Evolutionary conservation across 2,329 filamentous ascomycete species (phyloP).

Genomic region (Aspergillus flavus): DNA sequence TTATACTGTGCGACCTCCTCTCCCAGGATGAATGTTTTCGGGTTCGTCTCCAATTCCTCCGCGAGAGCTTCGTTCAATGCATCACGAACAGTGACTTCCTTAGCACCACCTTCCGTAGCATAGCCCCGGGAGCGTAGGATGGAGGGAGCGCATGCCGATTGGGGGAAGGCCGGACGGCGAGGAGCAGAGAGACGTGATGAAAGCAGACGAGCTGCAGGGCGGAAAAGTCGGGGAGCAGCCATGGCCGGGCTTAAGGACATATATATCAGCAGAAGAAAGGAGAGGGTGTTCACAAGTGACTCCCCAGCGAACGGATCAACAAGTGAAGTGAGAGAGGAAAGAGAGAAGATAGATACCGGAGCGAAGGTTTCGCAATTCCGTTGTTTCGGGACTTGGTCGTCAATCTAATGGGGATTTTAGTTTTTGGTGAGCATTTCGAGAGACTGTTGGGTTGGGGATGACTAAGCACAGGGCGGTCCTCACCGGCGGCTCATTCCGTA

Average conservation of each 20-base stretch:
- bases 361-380: slow-evolving; percentile 10
- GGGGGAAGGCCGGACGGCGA: slow-evolving; percentile 57
- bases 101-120: slow-evolving; percentile 64
- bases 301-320: slow-evolving; percentile 14
- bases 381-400: slow-evolving; percentile 11
- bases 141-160: slow-evolving; percentile 51
- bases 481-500: slow-evolving; percentile 41
- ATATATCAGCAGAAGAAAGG: slow-evolving; percentile 18
- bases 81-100: slow-evolving; percentile 96
- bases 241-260: slow-evolving; percentile 49
- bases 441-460: slow-evolving; percentile 39
- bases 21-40: slow-evolving; percentile 93
- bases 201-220: slow-evolving; percentile 65
- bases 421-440: slow-evolving; percentile 31
- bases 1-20: slow-evolving; percentile 99
- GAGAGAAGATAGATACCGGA: slow-evolving; percentile 15
- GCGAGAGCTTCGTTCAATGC: slow-evolving; percentile 96
- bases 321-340: slow-evolving; percentile 6
- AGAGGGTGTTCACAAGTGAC: slow-evolving; percentile 15
- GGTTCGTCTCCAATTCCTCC: slow-evolving; percentile 92
- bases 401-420: slow-evolving; percentile 17
- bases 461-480: slow-evolving; percentile 32
- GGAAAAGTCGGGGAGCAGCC: slow-evolving; percentile 64
- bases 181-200: slow-evolving; percentile 57
- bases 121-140: slow-evolving; percentile 56